Percentiles rank a stretch among this genome's conserved stretches.
phyloP scores from a whole-genome alignment of 2,329 filamentous ascomycete species.

The Endothia cerciana region DNA sequence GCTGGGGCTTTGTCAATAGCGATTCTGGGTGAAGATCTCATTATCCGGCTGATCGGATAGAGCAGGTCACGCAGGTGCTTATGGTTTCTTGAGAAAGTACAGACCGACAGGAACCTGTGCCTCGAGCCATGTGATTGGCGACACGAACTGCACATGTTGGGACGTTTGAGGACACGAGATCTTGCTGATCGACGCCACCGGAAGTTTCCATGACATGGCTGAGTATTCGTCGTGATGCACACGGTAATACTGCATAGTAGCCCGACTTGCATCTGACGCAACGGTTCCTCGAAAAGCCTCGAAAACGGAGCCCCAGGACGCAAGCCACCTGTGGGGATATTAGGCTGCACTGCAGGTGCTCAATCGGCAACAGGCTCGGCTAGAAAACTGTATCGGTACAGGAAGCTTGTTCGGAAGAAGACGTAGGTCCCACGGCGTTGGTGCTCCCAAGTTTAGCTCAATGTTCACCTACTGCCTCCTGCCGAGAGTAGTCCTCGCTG shows the following conservation, averaged over 20 bases:
- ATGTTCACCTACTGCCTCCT: not conserved
- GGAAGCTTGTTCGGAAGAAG: not conserved
- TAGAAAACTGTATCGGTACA: too few relatives aligned
- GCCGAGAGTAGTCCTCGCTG: not conserved
- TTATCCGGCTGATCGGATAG: not conserved
- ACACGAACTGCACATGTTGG: not conserved
- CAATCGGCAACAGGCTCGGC: too few relatives aligned
- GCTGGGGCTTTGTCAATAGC: not conserved
- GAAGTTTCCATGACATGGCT: not conserved
- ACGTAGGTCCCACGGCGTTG: not conserved
- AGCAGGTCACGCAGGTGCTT: not conserved
- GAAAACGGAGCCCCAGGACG: not conserved
- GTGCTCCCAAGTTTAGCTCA: not conserved
- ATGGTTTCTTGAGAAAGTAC: not conserved
- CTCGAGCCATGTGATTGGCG: not conserved
- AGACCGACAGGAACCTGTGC: constrained; percentile 5
- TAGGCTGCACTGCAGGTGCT: too few relatives aligned
- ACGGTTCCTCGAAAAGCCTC: not conserved
- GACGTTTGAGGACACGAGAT: not conserved
- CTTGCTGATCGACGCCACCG: not conserved
- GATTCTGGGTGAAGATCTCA: not conserved
- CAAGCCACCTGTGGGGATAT: not conserved
- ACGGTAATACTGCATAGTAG: not conserved
- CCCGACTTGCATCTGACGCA: not conserved
- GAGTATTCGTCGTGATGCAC: not conserved